Evolutionary conservation across 2,329 filamentous ascomycete genomes (phyloP).

Genomic region (Ceratocystis destructans): DNA sequence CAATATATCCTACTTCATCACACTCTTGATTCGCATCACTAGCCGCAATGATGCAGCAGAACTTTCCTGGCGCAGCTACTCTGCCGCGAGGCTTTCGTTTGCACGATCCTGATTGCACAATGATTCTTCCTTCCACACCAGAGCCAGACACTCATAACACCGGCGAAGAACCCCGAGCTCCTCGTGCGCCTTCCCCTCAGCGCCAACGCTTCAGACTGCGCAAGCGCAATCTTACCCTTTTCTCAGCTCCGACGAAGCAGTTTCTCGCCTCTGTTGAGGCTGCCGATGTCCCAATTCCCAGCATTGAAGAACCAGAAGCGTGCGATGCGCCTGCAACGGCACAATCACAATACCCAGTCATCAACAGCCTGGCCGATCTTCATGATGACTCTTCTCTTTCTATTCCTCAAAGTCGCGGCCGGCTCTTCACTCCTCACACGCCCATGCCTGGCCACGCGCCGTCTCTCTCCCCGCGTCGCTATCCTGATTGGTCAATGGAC

Average conservation of each 20-base stretch:
- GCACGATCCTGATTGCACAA: conserved; percentile 26
- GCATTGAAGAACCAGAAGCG: conserved; percentile 46
- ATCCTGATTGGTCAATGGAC: conserved; percentile 46
- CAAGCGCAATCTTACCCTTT: conserved; percentile 39
- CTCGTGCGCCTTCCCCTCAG: conserved; percentile 36
- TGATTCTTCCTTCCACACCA: conserved; percentile 32
- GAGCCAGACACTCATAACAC: conserved; percentile 32
- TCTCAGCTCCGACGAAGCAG: conserved; percentile 47
- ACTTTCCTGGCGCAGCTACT: conserved; percentile 33
- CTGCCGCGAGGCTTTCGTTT: conserved; percentile 33
- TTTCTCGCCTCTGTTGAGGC: conserved; percentile 55
- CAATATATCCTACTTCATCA: neutral
- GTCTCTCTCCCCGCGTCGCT: conserved; percentile 34
- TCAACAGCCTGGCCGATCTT: conserved; percentile 27
- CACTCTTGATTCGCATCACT: neutral
- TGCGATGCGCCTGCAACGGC: conserved; percentile 25
- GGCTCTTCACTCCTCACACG: conserved; percentile 36
- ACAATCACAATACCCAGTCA: conserved; percentile 22
- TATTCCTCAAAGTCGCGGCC: conserved; percentile 10
- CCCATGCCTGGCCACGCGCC: conserved; percentile 37
- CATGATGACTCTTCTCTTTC: conserved; percentile 33
- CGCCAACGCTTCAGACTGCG: conserved; percentile 43
- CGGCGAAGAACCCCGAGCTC: conserved; percentile 20
- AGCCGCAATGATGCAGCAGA: conserved; percentile 32
- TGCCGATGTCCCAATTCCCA: conserved; percentile 50